Percentiles rank a stretch among this genome's conserved stretches.
Conservation (phyloP, 108 stramenopile genomes). For the Pelagomonas calceolata region DNA sequence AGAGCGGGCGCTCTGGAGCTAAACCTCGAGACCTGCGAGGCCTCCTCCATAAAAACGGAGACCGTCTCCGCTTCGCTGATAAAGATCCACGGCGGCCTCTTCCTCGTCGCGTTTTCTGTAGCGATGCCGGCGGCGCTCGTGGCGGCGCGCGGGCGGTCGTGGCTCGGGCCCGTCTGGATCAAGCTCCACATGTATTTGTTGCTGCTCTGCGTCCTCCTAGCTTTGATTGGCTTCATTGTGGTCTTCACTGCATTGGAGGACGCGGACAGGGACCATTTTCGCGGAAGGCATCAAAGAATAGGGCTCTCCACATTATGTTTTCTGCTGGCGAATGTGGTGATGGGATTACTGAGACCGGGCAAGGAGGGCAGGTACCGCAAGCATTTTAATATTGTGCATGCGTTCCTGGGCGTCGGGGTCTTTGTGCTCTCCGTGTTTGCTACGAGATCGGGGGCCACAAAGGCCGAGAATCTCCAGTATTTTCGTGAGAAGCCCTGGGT, state of each 20-base stretch:
- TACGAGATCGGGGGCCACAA: too few relatives aligned
- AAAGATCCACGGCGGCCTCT: background rate
- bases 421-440: background rate
- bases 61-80: background rate
- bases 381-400: background rate
- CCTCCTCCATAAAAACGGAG: background rate
- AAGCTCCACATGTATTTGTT: background rate
- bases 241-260: background rate
- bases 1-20: background rate
- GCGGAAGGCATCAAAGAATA: background rate
- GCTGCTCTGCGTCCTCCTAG: background rate
- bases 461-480: too few relatives aligned
- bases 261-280: background rate
- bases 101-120: background rate
- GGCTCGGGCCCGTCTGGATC: background rate
- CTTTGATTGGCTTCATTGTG: background rate
- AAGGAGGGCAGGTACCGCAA: background rate
- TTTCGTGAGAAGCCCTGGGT: too few relatives aligned
- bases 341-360: background rate
- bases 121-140: background rate
- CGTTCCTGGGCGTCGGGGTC: background rate
- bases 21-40: background rate
- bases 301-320: background rate
- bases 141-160: background rate
- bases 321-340: background rate